A percentile compares a stretch with the other conserved stretches of the same genome.
Evolutionary conservation across 768 basidiomycete genomes (phyloP).

Genomic region (Termitomyces eurrhizus): DNA sequence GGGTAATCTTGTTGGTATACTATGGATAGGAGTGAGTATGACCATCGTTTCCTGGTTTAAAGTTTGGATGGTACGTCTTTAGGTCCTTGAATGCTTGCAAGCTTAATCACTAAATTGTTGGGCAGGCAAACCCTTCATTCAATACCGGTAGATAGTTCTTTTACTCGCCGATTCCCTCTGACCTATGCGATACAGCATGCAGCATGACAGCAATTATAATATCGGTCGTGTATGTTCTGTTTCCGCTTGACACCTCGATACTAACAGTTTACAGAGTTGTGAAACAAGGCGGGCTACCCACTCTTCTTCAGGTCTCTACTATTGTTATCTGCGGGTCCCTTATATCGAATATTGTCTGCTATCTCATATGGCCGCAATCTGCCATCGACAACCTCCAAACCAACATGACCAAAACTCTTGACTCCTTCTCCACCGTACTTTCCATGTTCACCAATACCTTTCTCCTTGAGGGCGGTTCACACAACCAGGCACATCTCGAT

Average conservation of each 20-base stretch:
- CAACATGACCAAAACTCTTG: constrained; percentile 81
- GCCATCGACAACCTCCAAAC: constrained; percentile 80
- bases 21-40: constrained; percentile 85
- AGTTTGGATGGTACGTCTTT: constrained; percentile 64
- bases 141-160: constrained; percentile 59
- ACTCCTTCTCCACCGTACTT: constrained; percentile 86
- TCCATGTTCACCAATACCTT: constrained; percentile 81
- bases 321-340: constrained; percentile 74
- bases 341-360: constrained; percentile 85
- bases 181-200: constrained; percentile 45
- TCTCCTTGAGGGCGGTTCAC: constrained; percentile 64
- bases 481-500: constrained; percentile 51
- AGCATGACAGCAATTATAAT: constrained; percentile 83
- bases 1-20: constrained; percentile 68
- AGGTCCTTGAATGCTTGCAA: neutral
- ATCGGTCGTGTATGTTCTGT: constrained; percentile 65
- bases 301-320: constrained; percentile 67
- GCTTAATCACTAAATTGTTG: neutral
- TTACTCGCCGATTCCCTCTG: neutral
- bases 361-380: constrained; percentile 77
- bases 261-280: constrained; percentile 51
- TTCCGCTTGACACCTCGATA: neutral
- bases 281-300: constrained; percentile 82
- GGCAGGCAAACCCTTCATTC: constrained; percentile 71
- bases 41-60: constrained; percentile 87